Evolutionary conservation across 257 asterid genomes (phyloP).

Genomic region (Solanum medicagineum): DNA sequence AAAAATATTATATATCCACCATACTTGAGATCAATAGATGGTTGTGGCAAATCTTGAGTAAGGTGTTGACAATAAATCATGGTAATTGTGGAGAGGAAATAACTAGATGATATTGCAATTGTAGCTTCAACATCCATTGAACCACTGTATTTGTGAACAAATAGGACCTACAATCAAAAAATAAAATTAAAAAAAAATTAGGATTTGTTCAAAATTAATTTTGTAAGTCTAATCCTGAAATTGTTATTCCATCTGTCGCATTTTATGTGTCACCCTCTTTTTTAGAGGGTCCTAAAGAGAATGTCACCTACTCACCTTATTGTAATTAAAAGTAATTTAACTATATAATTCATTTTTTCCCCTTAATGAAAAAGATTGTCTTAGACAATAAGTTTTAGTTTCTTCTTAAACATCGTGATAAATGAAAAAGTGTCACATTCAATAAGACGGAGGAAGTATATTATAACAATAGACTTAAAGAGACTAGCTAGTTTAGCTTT

Average conservation of each 20-base stretch:
- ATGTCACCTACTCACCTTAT: too few relatives aligned
- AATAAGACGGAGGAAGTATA: too few relatives aligned
- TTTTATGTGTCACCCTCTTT: too few relatives aligned
- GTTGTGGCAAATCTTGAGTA: constrained; percentile 20
- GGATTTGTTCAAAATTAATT: neutral
- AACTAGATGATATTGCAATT: constrained; percentile 27
- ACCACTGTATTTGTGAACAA: constrained; percentile 49
- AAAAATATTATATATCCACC: constrained; percentile 24
- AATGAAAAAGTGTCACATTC: too few relatives aligned
- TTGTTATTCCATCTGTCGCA: too few relatives aligned
- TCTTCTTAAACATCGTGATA: too few relatives aligned
- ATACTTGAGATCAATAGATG: constrained; percentile 26
- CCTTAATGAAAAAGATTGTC: too few relatives aligned
- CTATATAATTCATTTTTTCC: too few relatives aligned
- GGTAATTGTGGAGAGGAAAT: constrained; percentile 26
- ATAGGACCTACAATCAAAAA: constrained; percentile 26
- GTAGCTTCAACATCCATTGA: constrained; percentile 32
- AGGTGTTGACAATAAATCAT: constrained; percentile 35
- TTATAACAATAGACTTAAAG: neutral
- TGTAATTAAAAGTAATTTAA: too few relatives aligned
- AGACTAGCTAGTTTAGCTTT: neutral
- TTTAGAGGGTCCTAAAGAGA: too few relatives aligned
- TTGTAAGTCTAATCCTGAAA: neutral
- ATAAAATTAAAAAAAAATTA: neutral
- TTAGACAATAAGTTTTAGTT: too few relatives aligned